These are phyloP conservation scores for Talaromyces sp. DNA, from an alignment of 2,329 filamentous ascomycete genomes.

Conservation along the genomic window DNA sequence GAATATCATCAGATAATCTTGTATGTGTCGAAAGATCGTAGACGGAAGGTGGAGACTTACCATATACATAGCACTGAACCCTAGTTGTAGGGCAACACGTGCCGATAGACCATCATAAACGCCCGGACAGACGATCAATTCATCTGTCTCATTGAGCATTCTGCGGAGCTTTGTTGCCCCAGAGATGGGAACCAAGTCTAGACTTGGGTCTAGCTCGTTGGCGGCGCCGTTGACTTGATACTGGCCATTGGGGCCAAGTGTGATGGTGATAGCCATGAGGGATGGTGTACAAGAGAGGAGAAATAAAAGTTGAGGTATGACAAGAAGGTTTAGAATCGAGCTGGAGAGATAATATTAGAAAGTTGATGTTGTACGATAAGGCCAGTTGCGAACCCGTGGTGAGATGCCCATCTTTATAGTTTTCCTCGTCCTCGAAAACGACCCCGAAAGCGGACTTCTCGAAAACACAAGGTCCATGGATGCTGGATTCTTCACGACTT, in stretches of 20 bases:
- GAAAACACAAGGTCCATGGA: not conserved
- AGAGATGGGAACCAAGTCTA: constrained; percentile 13
- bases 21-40: not conserved
- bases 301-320: not conserved
- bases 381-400: not conserved
- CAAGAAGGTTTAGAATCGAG: not conserved
- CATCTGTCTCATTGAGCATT: constrained; percentile 16
- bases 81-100: constrained; percentile 49
- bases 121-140: constrained; percentile 48
- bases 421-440: not conserved
- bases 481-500: not conserved
- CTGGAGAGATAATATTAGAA: not conserved
- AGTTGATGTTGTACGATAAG: not conserved
- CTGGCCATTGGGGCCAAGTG: constrained; percentile 13
- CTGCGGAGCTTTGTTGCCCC: constrained; percentile 17
- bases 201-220: not conserved
- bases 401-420: constrained; percentile 1
- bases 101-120: constrained; percentile 55
- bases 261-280: constrained; percentile 15
- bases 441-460: not conserved
- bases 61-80: constrained; percentile 55
- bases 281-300: not conserved
- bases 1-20: not conserved
- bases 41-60: constrained; percentile 29
- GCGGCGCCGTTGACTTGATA: constrained; percentile 14